Conservation (phyloP, 2,329 filamentous ascomycete genomes). For the Colletotrichum tropicale region DNA sequence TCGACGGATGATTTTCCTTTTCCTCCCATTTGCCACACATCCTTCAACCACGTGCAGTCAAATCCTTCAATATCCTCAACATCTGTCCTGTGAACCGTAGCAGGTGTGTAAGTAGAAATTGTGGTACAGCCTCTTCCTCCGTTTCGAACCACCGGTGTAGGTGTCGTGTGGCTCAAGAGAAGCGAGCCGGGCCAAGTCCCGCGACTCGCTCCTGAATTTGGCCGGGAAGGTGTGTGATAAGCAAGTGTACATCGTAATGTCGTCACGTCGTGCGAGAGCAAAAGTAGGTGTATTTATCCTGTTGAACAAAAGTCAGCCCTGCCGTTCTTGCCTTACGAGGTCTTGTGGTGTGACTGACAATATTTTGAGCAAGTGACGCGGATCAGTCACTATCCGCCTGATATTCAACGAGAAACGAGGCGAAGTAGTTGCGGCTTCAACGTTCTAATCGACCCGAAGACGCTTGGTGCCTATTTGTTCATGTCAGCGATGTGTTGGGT, state of each 20-base stretch:
- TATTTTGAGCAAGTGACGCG: neutral
- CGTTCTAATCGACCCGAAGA: accelerated
- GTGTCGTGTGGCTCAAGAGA: neutral
- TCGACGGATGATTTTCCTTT: neutral
- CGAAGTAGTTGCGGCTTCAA: accelerated
- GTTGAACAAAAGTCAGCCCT: neutral
- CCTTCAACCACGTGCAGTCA: neutral
- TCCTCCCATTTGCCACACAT: neutral
- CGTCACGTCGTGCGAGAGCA: too few relatives aligned
- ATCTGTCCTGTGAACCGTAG: neutral
- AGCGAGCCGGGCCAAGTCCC: too few relatives aligned
- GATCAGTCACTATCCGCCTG: neutral
- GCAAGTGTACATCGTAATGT: too few relatives aligned
- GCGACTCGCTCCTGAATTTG: accelerated
- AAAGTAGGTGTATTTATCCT: neutral
- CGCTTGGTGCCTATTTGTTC: neutral
- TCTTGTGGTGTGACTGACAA: neutral
- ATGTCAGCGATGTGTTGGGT: neutral
- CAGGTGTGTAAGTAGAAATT: neutral
- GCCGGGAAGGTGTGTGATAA: neutral
- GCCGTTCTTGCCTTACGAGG: neutral
- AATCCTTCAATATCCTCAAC: neutral
- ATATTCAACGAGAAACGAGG: accelerated
- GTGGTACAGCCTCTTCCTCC: neutral
- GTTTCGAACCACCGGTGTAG: neutral